These are phyloP conservation scores for Cicer yamashitae DNA, from an alignment of 306 rosid species.

Conservation along the genomic window DNA sequence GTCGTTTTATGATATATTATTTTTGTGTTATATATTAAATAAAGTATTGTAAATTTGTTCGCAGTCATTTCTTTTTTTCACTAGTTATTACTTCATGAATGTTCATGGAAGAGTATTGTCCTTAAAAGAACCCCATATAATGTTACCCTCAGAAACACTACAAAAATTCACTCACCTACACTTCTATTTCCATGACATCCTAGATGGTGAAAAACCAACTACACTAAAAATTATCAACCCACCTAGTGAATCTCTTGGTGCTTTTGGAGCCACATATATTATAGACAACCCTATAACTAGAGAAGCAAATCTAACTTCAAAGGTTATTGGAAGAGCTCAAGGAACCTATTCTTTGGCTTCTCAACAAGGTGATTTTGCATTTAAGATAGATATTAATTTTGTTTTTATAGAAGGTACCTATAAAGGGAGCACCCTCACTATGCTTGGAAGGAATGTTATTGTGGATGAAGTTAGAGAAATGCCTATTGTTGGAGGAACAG, in stretches of 20 bases:
- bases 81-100: background rate
- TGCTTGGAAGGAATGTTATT: slow-evolving; percentile 50
- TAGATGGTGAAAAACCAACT: slow-evolving; percentile 25
- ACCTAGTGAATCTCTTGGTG: slow-evolving; percentile 19
- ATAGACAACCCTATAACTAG: slow-evolving; percentile 46
- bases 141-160: background rate
- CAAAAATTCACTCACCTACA: slow-evolving; percentile 46
- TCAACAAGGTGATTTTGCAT: slow-evolving; percentile 44
- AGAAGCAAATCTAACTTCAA: slow-evolving; percentile 42
- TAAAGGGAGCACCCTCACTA: slow-evolving; percentile 48
- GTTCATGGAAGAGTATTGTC: slow-evolving; percentile 13
- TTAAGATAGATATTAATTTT: slow-evolving; percentile 51
- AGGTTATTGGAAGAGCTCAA: slow-evolving; percentile 52
- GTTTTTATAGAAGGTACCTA: slow-evolving; percentile 43
- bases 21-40: too few relatives aligned
- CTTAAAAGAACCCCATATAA: slow-evolving; percentile 14
- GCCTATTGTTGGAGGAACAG: slow-evolving; percentile 54
- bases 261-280: slow-evolving; percentile 44
- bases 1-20: too few relatives aligned
- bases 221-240: slow-evolving; percentile 31
- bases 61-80: background rate
- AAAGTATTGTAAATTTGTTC: too few relatives aligned
- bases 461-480: slow-evolving; percentile 43
- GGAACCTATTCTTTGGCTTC: slow-evolving; percentile 54
- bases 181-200: slow-evolving; percentile 60